phyloP scores from a whole-genome alignment of 192 early-diverging fungal species.

The Mortierella hygrophila region DNA sequence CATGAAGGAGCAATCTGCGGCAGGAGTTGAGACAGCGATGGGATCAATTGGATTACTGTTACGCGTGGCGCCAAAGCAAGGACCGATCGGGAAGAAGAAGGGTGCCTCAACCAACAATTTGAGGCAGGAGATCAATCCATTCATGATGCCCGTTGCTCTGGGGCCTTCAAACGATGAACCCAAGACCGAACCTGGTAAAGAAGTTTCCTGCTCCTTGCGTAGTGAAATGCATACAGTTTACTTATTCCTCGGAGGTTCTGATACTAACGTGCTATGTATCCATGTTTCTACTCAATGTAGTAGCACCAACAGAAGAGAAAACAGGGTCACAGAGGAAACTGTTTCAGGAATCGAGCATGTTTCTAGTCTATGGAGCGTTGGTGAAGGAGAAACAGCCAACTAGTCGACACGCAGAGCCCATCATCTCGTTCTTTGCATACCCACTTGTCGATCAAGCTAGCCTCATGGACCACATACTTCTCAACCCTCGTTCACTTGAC shows the following conservation, averaged over 20 bases:
- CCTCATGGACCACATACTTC: slow-evolving; percentile 17
- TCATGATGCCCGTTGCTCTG: slow-evolving; percentile 9
- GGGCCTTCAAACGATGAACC: background rate
- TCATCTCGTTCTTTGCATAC: slow-evolving; percentile 31
- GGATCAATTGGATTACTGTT: slow-evolving; percentile 28
- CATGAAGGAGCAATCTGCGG: slow-evolving; percentile 14
- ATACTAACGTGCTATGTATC: too few species aligned
- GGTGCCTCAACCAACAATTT: background rate
- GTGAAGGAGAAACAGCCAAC: background rate
- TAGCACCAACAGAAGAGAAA: background rate
- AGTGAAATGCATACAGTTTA: background rate
- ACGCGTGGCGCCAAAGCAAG: slow-evolving; percentile 16
- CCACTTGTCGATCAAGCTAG: slow-evolving; percentile 28
- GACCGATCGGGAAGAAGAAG: slow-evolving; percentile 16
- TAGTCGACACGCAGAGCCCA: slow-evolving; percentile 1
- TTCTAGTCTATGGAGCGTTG: slow-evolving; percentile 36
- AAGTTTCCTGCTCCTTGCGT: background rate
- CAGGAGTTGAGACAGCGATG: slow-evolving; percentile 8
- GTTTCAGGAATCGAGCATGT: slow-evolving; percentile 32
- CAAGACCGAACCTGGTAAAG: background rate
- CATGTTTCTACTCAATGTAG: too few species aligned
- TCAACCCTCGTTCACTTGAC: slow-evolving; percentile 24
- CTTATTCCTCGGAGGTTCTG: too few species aligned
- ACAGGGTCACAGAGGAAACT: background rate
- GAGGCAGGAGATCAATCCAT: slow-evolving; percentile 40